Base-by-base conservation (phyloP, 352 stramenopile species). In the Globisporangium alternatum region DNA sequence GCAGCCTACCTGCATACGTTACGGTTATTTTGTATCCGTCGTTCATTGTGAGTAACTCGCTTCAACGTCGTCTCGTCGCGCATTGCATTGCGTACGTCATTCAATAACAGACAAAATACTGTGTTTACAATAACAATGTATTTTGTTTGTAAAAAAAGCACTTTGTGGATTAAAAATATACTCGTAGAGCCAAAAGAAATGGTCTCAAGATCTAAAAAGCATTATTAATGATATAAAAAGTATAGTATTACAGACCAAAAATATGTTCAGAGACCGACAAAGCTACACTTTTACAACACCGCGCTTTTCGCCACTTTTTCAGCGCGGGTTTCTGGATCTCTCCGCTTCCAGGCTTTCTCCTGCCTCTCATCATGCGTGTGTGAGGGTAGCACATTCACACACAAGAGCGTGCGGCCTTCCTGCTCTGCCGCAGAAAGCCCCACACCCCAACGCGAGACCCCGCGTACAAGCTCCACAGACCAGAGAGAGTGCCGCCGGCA, bases 281-380 rank as follows among this genome's bases (percentile, higher is more conserved):
- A 31, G 35, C 54, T 49, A 35, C 54, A 60, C 54, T 52, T 60
- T 59, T 21, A 61, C 55, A 52, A 61, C 39, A 15, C 22, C 2
- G 39, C 55, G 55, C 49, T 56, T 55, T 55, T 55, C 48, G 52
- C 55, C 21, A 47, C 55, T 60, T 61, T 41, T 61, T 61, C 55
- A 51, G 55, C 37, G 55, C 55, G 3, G 22, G 39, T 61, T 61
- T 49, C 55, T 35, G 55, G 55, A 61, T 61, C 55, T 61, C 55
- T 61, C 55, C 33, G 6, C 30, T 31, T 25, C 6, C 31, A 19
- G 6, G 30, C 19, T 44, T 25, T 39, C 51, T 28, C 30, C 31
- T 39, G 37, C 12, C n/a, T n/a, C n/a, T n/a, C n/a, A n/a, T n/a
- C n/a, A 13, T 47, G 13, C 17, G 7, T 25, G 19, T 28, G 43